phyloP scores from a whole-genome alignment of 78 protist species.

The Dictyostelium firmibasis region DNA sequence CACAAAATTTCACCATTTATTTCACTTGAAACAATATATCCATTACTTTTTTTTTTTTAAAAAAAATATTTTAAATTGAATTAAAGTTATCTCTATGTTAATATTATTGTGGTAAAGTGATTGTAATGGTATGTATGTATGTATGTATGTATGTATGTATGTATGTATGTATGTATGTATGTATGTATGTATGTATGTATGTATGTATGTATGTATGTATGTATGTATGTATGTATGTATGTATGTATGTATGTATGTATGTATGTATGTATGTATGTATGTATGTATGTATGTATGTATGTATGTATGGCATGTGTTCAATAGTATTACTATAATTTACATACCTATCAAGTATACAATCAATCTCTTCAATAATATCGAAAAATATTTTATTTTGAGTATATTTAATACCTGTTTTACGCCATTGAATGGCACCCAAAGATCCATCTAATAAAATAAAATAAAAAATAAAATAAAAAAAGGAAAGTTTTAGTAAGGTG shows the following conservation, averaged over 20 bases:
- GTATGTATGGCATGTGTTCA: background rate
- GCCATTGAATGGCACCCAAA: slow-evolving; percentile 88
- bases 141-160: no score
- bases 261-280: no score
- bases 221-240: no score
- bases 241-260: no score
- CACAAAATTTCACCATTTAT: slow-evolving; percentile 70
- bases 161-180: no score
- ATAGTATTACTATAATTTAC: background rate
- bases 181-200: no score
- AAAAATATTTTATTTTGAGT: slow-evolving; percentile 92
- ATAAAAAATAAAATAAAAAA: background rate
- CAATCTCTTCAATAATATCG: slow-evolving; percentile 93
- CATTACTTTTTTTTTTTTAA: slow-evolving; percentile 67
- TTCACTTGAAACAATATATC: slow-evolving; percentile 70
- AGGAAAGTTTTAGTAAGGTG: background rate
- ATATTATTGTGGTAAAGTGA: no score
- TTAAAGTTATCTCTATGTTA: no score
- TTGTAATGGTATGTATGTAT: no score
- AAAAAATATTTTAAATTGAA: no score
- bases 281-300: background rate
- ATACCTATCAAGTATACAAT: slow-evolving; percentile 82
- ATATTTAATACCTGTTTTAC: slow-evolving; percentile 91
- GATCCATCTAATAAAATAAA: slow-evolving; percentile 44
- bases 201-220: no score